These are phyloP conservation scores for Leccinum variicolor DNA, from an alignment of 768 basidiomycete species.

Conservation along the genomic window DNA sequence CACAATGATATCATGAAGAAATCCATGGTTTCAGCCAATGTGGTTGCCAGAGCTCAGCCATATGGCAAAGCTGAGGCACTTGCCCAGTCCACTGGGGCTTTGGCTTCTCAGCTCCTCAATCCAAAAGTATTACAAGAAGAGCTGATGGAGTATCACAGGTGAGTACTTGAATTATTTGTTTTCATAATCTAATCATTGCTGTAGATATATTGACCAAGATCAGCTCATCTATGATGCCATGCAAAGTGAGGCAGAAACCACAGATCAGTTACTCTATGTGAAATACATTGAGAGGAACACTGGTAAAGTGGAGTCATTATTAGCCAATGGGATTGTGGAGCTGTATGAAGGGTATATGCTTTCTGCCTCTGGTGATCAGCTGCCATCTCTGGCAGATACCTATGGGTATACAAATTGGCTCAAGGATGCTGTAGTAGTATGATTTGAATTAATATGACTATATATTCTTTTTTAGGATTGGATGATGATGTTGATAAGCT, in stretches of 20 bases:
- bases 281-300: conserved; percentile 44
- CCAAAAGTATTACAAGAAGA: conserved; percentile 64
- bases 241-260: conserved; percentile 48
- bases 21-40: conserved; percentile 34
- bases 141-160: conserved; percentile 72
- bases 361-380: conserved; percentile 9
- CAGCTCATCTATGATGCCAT: conserved; percentile 61
- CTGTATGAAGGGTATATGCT: conserved; percentile 18
- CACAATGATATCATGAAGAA: conserved; percentile 38
- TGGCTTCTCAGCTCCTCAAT: conserved; percentile 57
- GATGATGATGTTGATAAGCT: no score
- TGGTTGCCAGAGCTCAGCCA: conserved; percentile 24
- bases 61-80: conserved; percentile 28
- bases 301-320: conserved; percentile 14
- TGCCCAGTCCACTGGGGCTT: conserved; percentile 48
- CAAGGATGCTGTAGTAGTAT: conserved; percentile 1
- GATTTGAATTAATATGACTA: not conserved
- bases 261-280: conserved; percentile 56
- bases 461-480: no score
- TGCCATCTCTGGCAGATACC: conserved; percentile 3
- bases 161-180: conserved; percentile 11
- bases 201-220: conserved; percentile 73
- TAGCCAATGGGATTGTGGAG: conserved; percentile 15
- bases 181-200: not conserved
- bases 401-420: conserved; percentile 24